These are phyloP conservation scores for Akanthomyces muscarius DNA, from an alignment of 2,329 filamentous ascomycete species.

Conservation along the genomic window DNA sequence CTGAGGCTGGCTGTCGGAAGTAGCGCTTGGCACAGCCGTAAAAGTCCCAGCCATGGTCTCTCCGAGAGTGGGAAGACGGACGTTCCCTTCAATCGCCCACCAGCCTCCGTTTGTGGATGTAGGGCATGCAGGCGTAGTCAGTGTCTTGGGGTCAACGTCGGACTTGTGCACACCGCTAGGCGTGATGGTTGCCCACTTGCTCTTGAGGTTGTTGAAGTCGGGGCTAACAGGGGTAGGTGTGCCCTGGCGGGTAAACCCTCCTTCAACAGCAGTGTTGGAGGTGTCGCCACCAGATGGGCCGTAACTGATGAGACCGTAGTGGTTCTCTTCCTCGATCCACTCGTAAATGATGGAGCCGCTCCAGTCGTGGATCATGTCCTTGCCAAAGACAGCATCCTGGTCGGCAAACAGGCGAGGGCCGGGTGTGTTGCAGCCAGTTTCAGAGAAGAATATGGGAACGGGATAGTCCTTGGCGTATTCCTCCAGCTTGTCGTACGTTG, in stretches of 20 bases:
- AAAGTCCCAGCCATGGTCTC: constrained; percentile 38
- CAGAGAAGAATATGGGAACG: constrained; percentile 86
- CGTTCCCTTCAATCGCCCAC: constrained; percentile 74
- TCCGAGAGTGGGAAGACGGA: constrained; percentile 65
- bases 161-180: constrained; percentile 65
- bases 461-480: constrained; percentile 64
- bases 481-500: constrained; percentile 69
- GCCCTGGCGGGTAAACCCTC: constrained; percentile 66
- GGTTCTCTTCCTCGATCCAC: constrained; percentile 81
- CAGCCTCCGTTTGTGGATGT: constrained; percentile 64
- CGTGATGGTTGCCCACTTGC: constrained; percentile 68
- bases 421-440: constrained; percentile 75
- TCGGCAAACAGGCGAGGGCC: constrained; percentile 63
- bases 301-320: constrained; percentile 79
- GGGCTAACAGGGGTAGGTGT: constrained; percentile 69
- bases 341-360: constrained; percentile 84
- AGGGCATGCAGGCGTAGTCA: constrained; percentile 67
- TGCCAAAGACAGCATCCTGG: constrained; percentile 71
- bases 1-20: constrained; percentile 19
- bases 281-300: constrained; percentile 53
- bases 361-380: constrained; percentile 64
- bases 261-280: constrained; percentile 53
- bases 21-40: constrained; percentile 20
- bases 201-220: constrained; percentile 74
- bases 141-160: constrained; percentile 58